Base-by-base conservation (phyloP, 1,139 yeast genomes). In the Suhomyces taliae region DNA sequence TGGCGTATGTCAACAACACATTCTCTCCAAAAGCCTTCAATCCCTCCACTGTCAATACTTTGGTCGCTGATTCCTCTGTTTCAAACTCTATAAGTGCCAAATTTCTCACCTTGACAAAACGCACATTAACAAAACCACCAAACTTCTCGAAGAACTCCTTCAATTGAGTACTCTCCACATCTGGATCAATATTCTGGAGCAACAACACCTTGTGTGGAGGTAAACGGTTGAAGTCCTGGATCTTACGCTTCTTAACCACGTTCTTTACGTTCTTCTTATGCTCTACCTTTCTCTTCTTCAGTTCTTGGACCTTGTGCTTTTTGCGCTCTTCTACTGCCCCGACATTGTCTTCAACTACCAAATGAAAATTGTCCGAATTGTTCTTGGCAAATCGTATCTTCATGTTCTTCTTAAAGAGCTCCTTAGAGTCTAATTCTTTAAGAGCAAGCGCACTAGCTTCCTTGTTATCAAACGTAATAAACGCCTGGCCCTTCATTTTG, bases 1-100 rank as follows among this genome's bases (percentile, higher is more conserved):
- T 70, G 1, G 76, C 76, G 49, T 62, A 71, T 1, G 74, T 67
- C 27, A 71, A 53, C 9, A 66, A 47, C 8, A 60, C 60, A 10
- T 48, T 53, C 0, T 53, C 50, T 6, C 73, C 73, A 43, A 70
- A 66, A 24, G 50, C 46, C 8, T 48, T 45, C 26, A 56, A 43
- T 14, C 43, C 48, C 6, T 44, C 50, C 15, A 36, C 31, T 6
- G 54, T 49, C 38, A 70, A 57, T 43, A 70, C 67, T 14, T 41
- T 44, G 1, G 65, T 64, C 1, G 78, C 64, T 24, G 45, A 38
- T 1, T 55, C 65, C 27, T 81, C 85, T 7, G 71, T 67, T 34
- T 79, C 83, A 61, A 84, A 93, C 58, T 93, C 97, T 10, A 93
- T 78, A 64, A 93, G 87, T 7, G 95, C 95, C 45, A 93, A 79